Percentiles rank a stretch among this genome's conserved stretches.
Evolutionary conservation across 2,329 filamentous ascomycete species (phyloP).

Genomic region (Thyridium curvatum): DNA sequence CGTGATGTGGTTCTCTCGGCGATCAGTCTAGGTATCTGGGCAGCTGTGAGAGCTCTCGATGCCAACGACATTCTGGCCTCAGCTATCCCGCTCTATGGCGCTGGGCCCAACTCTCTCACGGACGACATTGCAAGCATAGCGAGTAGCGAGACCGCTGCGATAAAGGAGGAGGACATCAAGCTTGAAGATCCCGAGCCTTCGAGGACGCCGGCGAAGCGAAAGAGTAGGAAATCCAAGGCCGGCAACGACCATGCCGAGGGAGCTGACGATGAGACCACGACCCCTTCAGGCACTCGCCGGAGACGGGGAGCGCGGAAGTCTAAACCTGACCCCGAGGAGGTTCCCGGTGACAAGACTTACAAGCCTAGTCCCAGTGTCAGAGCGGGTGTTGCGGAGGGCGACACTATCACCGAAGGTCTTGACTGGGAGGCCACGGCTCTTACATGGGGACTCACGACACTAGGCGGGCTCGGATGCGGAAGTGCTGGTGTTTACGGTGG

Average conservation of each 20-base stretch:
- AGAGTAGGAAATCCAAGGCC: not conserved
- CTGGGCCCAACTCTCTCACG: not conserved
- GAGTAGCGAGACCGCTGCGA: not conserved
- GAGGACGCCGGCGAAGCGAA: not conserved
- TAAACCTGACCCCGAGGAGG: constrained; percentile 15
- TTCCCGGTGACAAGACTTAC: constrained; percentile 25
- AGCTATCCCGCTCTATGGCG: constrained; percentile 21
- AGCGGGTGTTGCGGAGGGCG: constrained; percentile 27
- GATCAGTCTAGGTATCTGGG: constrained; percentile 49
- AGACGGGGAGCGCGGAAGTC: constrained; percentile 18
- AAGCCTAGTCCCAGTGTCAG: constrained; percentile 26
- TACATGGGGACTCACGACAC: constrained; percentile 35
- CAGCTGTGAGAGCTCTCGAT: constrained; percentile 45
- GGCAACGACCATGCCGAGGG: constrained; percentile 7
- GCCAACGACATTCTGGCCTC: constrained; percentile 39
- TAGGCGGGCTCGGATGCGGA: constrained; percentile 37
- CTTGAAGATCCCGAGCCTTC: too few species aligned
- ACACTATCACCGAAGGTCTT: constrained; percentile 31
- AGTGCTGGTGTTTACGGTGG: constrained; percentile 39
- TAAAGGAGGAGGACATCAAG: not conserved
- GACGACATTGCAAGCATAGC: constrained; percentile 3
- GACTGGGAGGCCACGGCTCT: constrained; percentile 42
- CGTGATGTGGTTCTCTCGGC: constrained; percentile 53
- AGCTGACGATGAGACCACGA: constrained; percentile 2
- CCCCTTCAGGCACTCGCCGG: constrained; percentile 9